A percentile compares a stretch with the other conserved stretches of the same genome.
These are phyloP conservation scores for Lathyrus tuberosus DNA, from an alignment of 306 rosid genomes.

Conservation along the genomic window DNA sequence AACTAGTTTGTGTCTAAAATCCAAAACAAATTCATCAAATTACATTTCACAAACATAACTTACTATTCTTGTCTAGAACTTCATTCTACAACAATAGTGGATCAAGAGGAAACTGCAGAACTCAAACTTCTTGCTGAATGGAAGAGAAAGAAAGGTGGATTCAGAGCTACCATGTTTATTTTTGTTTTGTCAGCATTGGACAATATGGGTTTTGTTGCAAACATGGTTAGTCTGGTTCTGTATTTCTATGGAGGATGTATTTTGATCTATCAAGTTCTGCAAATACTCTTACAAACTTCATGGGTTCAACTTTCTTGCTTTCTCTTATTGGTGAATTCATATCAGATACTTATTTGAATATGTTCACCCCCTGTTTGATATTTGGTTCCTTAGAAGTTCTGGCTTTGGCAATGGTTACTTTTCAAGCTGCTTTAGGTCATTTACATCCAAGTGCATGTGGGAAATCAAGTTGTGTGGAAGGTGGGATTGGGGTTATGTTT, in stretches of 20 bases:
- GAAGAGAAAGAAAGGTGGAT: slow-evolving; percentile 68
- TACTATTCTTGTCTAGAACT: slow-evolving; percentile 38
- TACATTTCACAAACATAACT: slow-evolving; percentile 38
- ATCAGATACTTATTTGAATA: slow-evolving; percentile 74
- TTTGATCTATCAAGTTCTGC: slow-evolving; percentile 64
- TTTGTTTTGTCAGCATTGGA: slow-evolving; percentile 74
- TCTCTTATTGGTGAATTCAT: slow-evolving; percentile 78
- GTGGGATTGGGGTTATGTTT: slow-evolving; percentile 53
- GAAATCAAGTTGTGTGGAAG: slow-evolving; percentile 56
- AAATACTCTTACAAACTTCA: slow-evolving; percentile 78
- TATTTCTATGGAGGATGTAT: slow-evolving; percentile 65
- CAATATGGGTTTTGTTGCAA: slow-evolving; percentile 84
- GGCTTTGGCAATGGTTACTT: slow-evolving; percentile 58
- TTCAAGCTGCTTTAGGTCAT: slow-evolving; percentile 57
- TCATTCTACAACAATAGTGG: slow-evolving; percentile 44
- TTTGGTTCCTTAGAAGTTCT: slow-evolving; percentile 67
- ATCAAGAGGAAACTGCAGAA: slow-evolving; percentile 53
- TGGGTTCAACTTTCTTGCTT: slow-evolving; percentile 77
- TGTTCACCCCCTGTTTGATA: slow-evolving; percentile 62
- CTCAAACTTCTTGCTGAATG: slow-evolving; percentile 36
- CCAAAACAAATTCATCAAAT: no score
- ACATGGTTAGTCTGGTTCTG: slow-evolving; percentile 73
- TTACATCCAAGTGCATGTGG: slow-evolving; percentile 57
- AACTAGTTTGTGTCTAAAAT: no score
- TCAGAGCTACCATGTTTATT: slow-evolving; percentile 65